These are phyloP conservation scores for Macrophomina phaseolina DNA, from an alignment of 2,329 filamentous ascomycete genomes.

Conservation along the genomic window DNA sequence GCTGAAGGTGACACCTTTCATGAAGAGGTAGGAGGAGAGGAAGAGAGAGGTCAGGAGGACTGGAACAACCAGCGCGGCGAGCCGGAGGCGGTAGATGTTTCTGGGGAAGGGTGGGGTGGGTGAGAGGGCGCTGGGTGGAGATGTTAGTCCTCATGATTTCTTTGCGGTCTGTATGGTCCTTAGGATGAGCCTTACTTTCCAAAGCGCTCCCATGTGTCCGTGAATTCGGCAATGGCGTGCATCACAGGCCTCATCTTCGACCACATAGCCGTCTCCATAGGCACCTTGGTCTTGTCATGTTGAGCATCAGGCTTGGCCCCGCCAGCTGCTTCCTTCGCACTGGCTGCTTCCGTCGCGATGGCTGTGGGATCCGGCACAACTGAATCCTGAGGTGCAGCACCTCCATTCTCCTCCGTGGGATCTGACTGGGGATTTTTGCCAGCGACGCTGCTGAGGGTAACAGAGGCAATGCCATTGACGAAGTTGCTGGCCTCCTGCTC, in stretches of 20 bases:
- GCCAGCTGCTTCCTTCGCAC: constrained; percentile 59
- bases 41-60: constrained; percentile 51
- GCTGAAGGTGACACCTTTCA: constrained; percentile 69
- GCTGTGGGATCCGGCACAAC: constrained; percentile 65
- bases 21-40: constrained; percentile 57
- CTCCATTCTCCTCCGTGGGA: constrained; percentile 52
- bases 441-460: constrained; percentile 75
- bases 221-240: constrained; percentile 65
- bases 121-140: constrained; percentile 47
- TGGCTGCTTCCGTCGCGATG: constrained; percentile 59
- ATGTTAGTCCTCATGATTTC: background rate
- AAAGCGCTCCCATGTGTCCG: constrained; percentile 68
- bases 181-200: constrained; percentile 55
- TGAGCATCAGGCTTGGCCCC: constrained; percentile 58
- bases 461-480: constrained; percentile 72
- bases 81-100: constrained; percentile 50
- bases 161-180: background rate
- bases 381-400: constrained; percentile 50
- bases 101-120: constrained; percentile 56
- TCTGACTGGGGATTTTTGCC: constrained; percentile 77
- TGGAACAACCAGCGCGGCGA: constrained; percentile 54
- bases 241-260: constrained; percentile 75
- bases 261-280: constrained; percentile 79
- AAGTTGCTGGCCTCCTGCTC: constrained; percentile 85
- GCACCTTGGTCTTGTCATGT: constrained; percentile 79